Percentiles rank a stretch among this genome's conserved stretches.
phyloP scores from a whole-genome alignment of 139 green algal genomes.

The Auxenochlorella pyrenoidosa region DNA sequence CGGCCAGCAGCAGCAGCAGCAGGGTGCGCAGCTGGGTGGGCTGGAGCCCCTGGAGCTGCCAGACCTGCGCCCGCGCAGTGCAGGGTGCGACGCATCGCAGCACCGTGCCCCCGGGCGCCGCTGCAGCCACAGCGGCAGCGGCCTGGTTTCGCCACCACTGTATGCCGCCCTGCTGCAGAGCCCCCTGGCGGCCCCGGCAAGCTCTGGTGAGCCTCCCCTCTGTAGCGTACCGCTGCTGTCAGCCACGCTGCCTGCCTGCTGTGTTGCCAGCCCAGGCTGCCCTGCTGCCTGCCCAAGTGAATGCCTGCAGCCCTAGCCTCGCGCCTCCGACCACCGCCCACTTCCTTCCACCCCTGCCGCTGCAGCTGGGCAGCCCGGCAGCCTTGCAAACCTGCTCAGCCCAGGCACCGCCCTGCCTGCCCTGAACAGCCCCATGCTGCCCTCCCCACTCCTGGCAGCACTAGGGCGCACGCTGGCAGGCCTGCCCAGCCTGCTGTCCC shows the following conservation, averaged over 20 bases:
- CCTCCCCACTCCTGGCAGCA: background rate
- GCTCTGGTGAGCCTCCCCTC: background rate
- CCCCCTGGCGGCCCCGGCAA: background rate
- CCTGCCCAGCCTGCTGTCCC: slow-evolving; percentile 6
- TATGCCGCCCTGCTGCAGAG: slow-evolving; percentile 25
- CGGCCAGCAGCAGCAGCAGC: background rate
- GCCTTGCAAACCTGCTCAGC: background rate
- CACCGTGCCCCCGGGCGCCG: background rate
- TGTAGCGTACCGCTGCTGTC: background rate
- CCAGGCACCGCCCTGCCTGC: background rate
- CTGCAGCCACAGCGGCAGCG: background rate
- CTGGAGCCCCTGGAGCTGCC: slow-evolving; percentile 2
- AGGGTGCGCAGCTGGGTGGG: background rate
- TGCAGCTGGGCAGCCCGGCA: background rate
- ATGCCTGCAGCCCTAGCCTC: too few species aligned
- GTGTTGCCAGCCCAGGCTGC: background rate
- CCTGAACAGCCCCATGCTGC: slow-evolving; percentile 7
- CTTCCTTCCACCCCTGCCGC: background rate
- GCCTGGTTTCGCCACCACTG: slow-evolving; percentile 20
- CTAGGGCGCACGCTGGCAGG: background rate
- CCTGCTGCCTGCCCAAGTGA: background rate
- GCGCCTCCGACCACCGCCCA: too few species aligned
- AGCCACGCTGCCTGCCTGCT: too few species aligned
- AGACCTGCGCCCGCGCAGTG: slow-evolving; percentile 7
- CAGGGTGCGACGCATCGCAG: background rate